A percentile compares a stretch with the other conserved stretches of the same genome.
phyloP scores from a whole-genome alignment of 2,329 filamentous ascomycete species.

The Clarireedia paspali region DNA sequence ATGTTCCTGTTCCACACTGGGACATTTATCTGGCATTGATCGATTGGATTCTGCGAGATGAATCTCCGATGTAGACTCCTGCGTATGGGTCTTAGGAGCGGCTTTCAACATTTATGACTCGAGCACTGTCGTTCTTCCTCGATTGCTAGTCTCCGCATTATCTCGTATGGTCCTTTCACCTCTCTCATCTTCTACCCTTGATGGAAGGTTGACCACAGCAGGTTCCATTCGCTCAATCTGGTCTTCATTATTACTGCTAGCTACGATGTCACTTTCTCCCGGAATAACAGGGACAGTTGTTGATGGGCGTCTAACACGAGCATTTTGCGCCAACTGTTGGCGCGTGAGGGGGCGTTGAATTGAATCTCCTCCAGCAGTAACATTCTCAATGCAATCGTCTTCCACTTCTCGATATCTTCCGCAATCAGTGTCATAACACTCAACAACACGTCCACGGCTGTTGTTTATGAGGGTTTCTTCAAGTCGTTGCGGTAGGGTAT shows the following conservation, averaged over 20 bases:
- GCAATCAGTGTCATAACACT: conserved; percentile 13
- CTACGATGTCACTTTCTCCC: not conserved
- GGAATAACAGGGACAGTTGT: conserved; percentile 17
- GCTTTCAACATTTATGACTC: too few relatives aligned
- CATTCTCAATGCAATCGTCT: not conserved
- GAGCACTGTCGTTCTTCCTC: too few relatives aligned
- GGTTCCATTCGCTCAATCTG: not conserved
- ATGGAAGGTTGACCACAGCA: not conserved
- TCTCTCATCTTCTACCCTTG: not conserved
- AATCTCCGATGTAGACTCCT: too few relatives aligned
- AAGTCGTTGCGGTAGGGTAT: not conserved
- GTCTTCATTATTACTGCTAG: not conserved
- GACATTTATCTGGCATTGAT: too few relatives aligned
- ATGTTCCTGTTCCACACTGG: too few relatives aligned
- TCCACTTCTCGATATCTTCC: conserved; percentile 13
- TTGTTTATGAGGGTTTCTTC: not conserved
- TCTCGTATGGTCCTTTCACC: not conserved
- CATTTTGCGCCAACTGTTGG: conserved; percentile 18
- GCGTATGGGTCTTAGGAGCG: too few relatives aligned
- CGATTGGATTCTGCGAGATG: too few relatives aligned
- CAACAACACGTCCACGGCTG: conserved; percentile 2
- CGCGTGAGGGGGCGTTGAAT: conserved; percentile 12
- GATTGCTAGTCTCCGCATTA: not conserved
- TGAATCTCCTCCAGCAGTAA: not conserved
- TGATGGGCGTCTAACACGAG: conserved; percentile 20